These are phyloP conservation scores for Monosporascus sp. DNA, from an alignment of 2,329 filamentous ascomycete species.

Conservation along the genomic window DNA sequence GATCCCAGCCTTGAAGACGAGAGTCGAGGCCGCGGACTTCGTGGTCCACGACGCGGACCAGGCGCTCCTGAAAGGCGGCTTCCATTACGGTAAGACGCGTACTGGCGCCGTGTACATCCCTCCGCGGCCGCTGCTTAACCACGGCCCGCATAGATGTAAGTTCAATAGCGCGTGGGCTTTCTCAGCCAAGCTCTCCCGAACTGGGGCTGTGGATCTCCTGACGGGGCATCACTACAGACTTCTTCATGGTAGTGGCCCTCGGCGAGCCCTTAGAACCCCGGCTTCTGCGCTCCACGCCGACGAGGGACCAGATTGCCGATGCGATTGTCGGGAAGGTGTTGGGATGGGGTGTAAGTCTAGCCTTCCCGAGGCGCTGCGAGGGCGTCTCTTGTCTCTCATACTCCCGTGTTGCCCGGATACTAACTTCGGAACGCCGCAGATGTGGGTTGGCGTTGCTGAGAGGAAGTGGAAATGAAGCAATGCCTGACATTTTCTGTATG, in stretches of 20 bases:
- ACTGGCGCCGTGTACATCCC: conserved; percentile 37
- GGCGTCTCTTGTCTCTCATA: not conserved
- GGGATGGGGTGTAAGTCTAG: conserved; percentile 36
- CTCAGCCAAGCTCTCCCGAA: not conserved
- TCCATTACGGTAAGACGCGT: conserved; percentile 39
- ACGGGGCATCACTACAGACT: conserved; percentile 26
- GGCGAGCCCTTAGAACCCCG: conserved; percentile 34
- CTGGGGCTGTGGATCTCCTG: not conserved
- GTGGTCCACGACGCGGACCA: conserved; percentile 21
- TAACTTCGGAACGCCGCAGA: not conserved
- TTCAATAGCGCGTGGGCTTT: not conserved
- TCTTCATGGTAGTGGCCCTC: conserved; percentile 45
- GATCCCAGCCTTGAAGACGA: conserved; percentile 31
- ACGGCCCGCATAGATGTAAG: conserved; percentile 46
- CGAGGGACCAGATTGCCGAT: conserved; percentile 36
- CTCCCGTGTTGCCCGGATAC: not conserved
- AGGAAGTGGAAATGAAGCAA: conserved; percentile 13
- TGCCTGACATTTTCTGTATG: not conserved
- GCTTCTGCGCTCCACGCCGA: conserved; percentile 32
- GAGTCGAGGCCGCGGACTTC: conserved; percentile 33
- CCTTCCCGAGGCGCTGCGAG: not conserved
- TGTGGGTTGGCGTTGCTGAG: conserved; percentile 20
- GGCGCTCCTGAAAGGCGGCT: conserved; percentile 36
- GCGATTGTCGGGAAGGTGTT: conserved; percentile 43
- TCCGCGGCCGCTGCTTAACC: conserved; percentile 42